Percentiles rank a stretch among this genome's conserved stretches.
Conservation (phyloP, 2,329 filamentous ascomycete genomes). For the Emmonsia crescens region DNA sequence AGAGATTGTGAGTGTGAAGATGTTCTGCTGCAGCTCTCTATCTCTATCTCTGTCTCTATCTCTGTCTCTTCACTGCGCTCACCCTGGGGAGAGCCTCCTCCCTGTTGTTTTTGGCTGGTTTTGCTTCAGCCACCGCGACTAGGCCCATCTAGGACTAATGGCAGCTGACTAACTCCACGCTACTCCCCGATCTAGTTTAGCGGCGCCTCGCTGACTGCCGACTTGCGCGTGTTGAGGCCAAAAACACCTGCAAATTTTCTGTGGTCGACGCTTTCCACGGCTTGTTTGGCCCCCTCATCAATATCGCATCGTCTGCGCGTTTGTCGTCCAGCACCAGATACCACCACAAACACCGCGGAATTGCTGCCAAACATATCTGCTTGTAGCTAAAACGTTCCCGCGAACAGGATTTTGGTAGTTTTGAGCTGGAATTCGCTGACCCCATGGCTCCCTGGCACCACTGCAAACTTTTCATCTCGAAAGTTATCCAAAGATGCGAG, state of each 20-base stretch:
- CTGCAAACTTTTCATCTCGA: neutral
- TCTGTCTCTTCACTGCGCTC: neutral
- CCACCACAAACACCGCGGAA: neutral
- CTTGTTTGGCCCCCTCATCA: neutral
- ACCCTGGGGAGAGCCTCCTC: slow-evolving; percentile 4
- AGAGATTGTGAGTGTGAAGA: neutral
- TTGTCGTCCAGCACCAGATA: neutral
- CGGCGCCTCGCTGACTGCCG: neutral
- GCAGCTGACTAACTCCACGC: neutral
- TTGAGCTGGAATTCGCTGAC: neutral
- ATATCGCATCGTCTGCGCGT: neutral
- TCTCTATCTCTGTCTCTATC: neutral
- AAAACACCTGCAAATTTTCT: neutral
- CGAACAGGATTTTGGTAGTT: neutral
- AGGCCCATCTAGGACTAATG: neutral
- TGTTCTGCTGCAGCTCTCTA: neutral
- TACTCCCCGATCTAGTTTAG: slow-evolving; percentile 3
- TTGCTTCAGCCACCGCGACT: slow-evolving; percentile 6
- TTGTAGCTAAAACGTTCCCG: neutral
- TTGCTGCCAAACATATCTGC: neutral
- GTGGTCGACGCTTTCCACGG: neutral
- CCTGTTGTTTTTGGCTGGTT: neutral
- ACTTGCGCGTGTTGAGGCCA: neutral
- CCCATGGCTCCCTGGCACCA: neutral
- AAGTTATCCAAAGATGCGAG: slow-evolving; percentile 1